Conservation (phyloP, 805 yeast species). For the Wickerhamiella parazyma region DNA sequence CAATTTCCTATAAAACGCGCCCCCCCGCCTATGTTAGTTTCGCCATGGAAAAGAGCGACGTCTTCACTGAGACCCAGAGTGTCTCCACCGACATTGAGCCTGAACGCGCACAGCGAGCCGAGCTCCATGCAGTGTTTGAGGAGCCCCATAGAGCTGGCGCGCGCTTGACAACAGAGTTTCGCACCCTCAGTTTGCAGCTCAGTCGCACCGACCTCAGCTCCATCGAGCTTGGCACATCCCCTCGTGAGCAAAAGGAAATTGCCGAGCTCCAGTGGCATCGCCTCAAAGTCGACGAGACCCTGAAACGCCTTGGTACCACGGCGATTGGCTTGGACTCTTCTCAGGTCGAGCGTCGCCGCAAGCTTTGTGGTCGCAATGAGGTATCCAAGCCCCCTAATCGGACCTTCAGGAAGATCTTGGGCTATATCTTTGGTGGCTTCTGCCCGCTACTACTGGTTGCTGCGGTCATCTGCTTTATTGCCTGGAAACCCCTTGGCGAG, state of each 20-base stretch:
- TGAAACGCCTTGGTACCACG: neutral
- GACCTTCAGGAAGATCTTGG: conserved; percentile 25
- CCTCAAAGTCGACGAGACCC: neutral
- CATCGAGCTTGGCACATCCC: neutral
- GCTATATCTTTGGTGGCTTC: conserved; percentile 37
- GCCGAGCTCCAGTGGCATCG: conserved; percentile 8
- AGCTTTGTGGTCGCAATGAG: conserved; percentile 26
- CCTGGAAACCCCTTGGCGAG: conserved; percentile 37
- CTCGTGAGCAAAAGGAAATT: neutral
- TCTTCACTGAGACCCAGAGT: neutral
- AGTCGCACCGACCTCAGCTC: conserved; percentile 3
- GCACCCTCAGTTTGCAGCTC: conserved; percentile 1
- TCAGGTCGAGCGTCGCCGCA: conserved; percentile 8
- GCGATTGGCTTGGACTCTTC: neutral
- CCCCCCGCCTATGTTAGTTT: neutral
- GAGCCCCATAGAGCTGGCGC: neutral
- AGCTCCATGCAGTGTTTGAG: neutral
- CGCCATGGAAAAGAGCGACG: neutral
- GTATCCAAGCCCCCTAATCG: conserved; percentile 28
- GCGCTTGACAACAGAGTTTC: neutral
- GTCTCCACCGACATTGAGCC: neutral
- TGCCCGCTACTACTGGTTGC: conserved; percentile 32
- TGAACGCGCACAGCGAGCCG: neutral
- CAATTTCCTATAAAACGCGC: neutral
- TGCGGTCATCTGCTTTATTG: conserved; percentile 31